Conservation (phyloP, 352 stramenopile species). For the Plasmopara viticola region DNA sequence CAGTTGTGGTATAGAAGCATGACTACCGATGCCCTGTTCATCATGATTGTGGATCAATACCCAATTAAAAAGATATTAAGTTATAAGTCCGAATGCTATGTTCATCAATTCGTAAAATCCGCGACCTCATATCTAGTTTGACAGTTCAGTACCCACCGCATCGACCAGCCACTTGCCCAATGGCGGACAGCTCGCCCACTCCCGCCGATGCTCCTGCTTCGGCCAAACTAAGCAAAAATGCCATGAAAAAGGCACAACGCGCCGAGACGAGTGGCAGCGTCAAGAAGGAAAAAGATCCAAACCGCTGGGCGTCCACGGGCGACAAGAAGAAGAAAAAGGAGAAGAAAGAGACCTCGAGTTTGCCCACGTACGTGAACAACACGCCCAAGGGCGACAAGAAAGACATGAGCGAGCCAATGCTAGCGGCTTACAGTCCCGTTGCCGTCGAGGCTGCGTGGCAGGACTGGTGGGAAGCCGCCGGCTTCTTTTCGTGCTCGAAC, state of each 20-base stretch:
- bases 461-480: constrained; percentile 96
- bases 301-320: constrained; percentile 83
- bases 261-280: constrained; percentile 73
- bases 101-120: too few species aligned
- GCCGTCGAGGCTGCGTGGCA: constrained; percentile 98
- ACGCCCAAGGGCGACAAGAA: constrained; percentile 96
- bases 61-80: too few species aligned
- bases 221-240: constrained; percentile 92
- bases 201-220: constrained; percentile 12
- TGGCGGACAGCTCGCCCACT: constrained; percentile 11
- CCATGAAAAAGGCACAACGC: constrained; percentile 91
- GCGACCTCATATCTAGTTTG: too few species aligned
- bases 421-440: constrained; percentile 91
- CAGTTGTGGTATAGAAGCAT: too few species aligned
- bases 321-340: constrained; percentile 88
- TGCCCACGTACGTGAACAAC: constrained; percentile 83
- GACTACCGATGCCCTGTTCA: too few species aligned
- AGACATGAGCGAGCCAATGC: constrained; percentile 87
- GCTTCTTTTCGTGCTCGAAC: constrained; percentile 94
- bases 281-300: constrained; percentile 94
- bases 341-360: constrained; percentile 23
- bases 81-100: too few species aligned
- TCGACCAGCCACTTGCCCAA: constrained; percentile 21
- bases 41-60: too few species aligned
- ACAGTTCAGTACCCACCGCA: neutral